phyloP scores from a whole-genome alignment of 129 eudicot species.

The Oenanthe sinensis region DNA sequence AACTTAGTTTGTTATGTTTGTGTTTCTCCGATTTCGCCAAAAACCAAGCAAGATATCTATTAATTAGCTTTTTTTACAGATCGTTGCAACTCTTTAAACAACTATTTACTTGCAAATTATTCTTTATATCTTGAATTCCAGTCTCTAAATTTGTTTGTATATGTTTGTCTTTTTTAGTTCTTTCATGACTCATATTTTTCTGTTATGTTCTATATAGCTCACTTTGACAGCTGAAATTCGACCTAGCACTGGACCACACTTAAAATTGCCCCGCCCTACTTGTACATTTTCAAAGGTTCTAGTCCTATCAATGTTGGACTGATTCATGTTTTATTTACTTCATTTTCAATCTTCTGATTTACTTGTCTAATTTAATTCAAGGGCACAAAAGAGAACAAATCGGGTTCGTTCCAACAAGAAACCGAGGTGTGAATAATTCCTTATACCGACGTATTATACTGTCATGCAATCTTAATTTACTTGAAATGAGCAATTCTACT shows the following conservation, averaged over 20 bases:
- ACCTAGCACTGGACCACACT: slow-evolving; percentile 29
- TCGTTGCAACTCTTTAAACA: not conserved
- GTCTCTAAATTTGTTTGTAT: not conserved
- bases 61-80: not conserved
- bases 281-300: slow-evolving; percentile 45
- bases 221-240: slow-evolving; percentile 57
- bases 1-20: not conserved
- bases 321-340: not conserved
- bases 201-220: slow-evolving; percentile 36
- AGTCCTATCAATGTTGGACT: slow-evolving; percentile 4
- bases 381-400: slow-evolving; percentile 86
- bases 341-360: not conserved
- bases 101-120: not conserved
- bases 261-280: slow-evolving; percentile 27
- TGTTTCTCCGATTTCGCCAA: not conserved
- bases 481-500: not conserved
- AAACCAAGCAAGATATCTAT: not conserved
- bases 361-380: slow-evolving; percentile 34
- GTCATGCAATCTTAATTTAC: not conserved
- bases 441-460: not conserved
- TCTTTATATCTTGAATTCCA: not conserved
- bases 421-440: slow-evolving; percentile 34
- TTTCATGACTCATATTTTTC: not conserved
- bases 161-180: not conserved
- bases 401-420: slow-evolving; percentile 44